Conservation (phyloP, 495 filamentous ascomycete species). For the Cenococcum geophilum region DNA sequence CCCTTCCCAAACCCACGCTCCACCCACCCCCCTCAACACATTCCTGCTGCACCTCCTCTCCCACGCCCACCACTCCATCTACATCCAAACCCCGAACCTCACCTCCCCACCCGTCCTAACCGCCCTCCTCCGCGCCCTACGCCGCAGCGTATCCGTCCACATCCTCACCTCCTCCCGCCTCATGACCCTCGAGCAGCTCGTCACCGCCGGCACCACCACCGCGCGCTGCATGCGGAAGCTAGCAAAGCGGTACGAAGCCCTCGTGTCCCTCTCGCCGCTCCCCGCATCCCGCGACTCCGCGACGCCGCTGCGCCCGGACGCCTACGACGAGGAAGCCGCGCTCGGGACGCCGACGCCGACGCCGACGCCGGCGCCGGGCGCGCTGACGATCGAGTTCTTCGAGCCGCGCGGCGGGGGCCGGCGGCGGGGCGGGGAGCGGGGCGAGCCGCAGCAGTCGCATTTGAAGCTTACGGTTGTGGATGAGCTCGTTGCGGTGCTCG, state of each 20-base stretch:
- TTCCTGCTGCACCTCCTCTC: slow-evolving; percentile 52
- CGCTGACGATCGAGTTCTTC: slow-evolving; percentile 48
- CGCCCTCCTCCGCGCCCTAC: slow-evolving; percentile 46
- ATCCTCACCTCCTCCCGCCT: slow-evolving; percentile 59
- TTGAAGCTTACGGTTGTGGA: slow-evolving; percentile 64
- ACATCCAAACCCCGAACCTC: slow-evolving; percentile 66
- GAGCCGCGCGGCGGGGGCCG: slow-evolving; percentile 24
- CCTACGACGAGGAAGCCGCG: slow-evolving; percentile 16
- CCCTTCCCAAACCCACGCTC: slow-evolving; percentile 42
- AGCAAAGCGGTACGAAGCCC: slow-evolving; percentile 41
- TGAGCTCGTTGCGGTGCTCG: slow-evolving; percentile 52
- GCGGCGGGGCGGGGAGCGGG: slow-evolving; percentile 3
- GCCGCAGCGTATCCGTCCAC: slow-evolving; percentile 54
- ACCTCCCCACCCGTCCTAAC: slow-evolving; percentile 53
- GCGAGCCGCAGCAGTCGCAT: slow-evolving; percentile 59
- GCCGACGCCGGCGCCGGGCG: neutral
- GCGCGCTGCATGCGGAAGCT: slow-evolving; percentile 51
- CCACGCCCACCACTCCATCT: slow-evolving; percentile 49
- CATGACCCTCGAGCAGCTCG: slow-evolving; percentile 68
- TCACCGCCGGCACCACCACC: slow-evolving; percentile 63
- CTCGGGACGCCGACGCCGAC: too few relatives aligned
- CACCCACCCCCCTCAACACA: slow-evolving; percentile 60
- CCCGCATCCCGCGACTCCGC: too few relatives aligned
- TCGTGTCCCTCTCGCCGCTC: slow-evolving; percentile 16
- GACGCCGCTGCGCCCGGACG: neutral